These are phyloP conservation scores for Magnaporthiopsis incrustans DNA, from an alignment of 2,329 filamentous ascomycete genomes.

Conservation along the genomic window DNA sequence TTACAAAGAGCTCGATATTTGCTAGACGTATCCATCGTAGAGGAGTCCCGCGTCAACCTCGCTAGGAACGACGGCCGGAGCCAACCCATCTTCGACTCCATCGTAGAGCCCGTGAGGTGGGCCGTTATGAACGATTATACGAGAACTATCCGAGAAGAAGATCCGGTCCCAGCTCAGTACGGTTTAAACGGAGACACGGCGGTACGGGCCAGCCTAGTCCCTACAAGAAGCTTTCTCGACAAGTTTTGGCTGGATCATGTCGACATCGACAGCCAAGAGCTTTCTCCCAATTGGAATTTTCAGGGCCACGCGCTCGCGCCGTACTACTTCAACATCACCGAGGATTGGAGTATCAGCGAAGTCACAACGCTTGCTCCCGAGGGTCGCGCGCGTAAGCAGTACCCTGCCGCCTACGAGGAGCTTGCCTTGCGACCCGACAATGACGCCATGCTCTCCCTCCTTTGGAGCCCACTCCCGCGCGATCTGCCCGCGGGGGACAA, in stretches of 20 bases:
- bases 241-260: background rate
- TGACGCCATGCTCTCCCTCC: conserved; percentile 9
- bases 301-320: background rate
- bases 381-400: background rate
- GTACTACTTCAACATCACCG: conserved; percentile 22
- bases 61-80: conserved; percentile 7
- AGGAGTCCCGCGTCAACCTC: conserved; percentile 25
- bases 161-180: conserved; percentile 7
- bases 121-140: conserved; percentile 29
- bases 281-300: background rate
- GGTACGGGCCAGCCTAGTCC: conserved; percentile 14
- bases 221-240: background rate
- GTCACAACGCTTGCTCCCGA: background rate
- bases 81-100: conserved; percentile 20
- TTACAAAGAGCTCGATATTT: conserved; percentile 28
- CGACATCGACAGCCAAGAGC: background rate
- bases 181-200: conserved; percentile 27
- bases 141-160: conserved; percentile 14
- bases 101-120: conserved; percentile 21
- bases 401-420: conserved; percentile 2
- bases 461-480: conserved; percentile 24
- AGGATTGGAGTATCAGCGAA: conserved; percentile 19
- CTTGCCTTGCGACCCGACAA: background rate
- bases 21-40: conserved; percentile 27
- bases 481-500: conserved; percentile 29